Conservation (phyloP, 2,329 filamentous ascomycete genomes). For the Phialophora expanda region DNA sequence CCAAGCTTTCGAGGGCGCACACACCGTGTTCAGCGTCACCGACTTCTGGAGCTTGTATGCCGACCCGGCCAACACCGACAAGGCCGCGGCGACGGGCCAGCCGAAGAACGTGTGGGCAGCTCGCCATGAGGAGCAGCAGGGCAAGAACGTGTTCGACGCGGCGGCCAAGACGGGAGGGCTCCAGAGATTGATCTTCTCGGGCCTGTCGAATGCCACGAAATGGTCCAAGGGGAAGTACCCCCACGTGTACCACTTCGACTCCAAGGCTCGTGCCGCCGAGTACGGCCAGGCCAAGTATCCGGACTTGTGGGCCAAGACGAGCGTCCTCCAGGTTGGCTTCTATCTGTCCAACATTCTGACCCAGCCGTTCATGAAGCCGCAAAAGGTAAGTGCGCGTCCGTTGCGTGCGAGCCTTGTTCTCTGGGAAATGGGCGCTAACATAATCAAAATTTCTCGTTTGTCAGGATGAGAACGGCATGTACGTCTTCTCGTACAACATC, state of each 20-base stretch:
- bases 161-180: slow-evolving; percentile 53
- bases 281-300: slow-evolving; percentile 55
- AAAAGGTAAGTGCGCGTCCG: slow-evolving; percentile 16
- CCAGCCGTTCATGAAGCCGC: slow-evolving; percentile 14
- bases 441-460: too few relatives aligned
- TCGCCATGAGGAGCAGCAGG: slow-evolving; percentile 57
- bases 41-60: slow-evolving; percentile 62
- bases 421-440: not conserved
- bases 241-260: slow-evolving; percentile 61
- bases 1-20: slow-evolving; percentile 49
- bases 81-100: slow-evolving; percentile 10
- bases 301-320: slow-evolving; percentile 56
- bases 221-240: slow-evolving; percentile 54
- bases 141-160: slow-evolving; percentile 62
- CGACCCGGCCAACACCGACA: slow-evolving; percentile 47
- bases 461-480: slow-evolving; percentile 24
- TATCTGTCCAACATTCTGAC: slow-evolving; percentile 18
- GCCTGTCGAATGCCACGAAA: slow-evolving; percentile 56
- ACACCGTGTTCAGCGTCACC: slow-evolving; percentile 61
- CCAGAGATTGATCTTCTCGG: slow-evolving; percentile 58
- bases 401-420: not conserved
- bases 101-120: slow-evolving; percentile 51
- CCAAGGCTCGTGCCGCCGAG: slow-evolving; percentile 57
- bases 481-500: slow-evolving; percentile 13
- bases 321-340: slow-evolving; percentile 24